Percentiles rank a stretch among this genome's conserved stretches.
Conservation (phyloP, 345 rosid genomes). For the Syzygium jambos region DNA sequence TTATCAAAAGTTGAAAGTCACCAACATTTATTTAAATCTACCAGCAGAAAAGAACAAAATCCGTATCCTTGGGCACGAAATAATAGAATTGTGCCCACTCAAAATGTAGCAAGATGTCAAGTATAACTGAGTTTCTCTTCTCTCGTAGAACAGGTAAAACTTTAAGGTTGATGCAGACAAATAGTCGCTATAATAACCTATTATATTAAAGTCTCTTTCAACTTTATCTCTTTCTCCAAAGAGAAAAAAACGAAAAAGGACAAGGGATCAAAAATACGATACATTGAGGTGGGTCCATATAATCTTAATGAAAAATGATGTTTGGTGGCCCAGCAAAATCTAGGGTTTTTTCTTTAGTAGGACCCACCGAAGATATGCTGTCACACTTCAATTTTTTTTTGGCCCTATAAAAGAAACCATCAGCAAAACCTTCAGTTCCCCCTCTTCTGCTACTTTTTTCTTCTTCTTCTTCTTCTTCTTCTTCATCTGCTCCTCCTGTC, state of each 20-base stretch:
- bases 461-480: neutral
- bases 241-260: neutral
- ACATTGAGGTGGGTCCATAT: slow-evolving; percentile 10
- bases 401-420: slow-evolving; percentile 29
- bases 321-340: slow-evolving; percentile 41
- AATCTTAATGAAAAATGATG: slow-evolving; percentile 30
- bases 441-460: slow-evolving; percentile 11
- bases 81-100: neutral
- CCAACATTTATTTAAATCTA: neutral
- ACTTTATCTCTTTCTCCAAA: neutral
- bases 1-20: neutral
- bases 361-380: slow-evolving; percentile 36
- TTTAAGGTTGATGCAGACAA: neutral
- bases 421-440: neutral
- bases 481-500: neutral
- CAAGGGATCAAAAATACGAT: slow-evolving; percentile 3
- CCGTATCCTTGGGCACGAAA: neutral
- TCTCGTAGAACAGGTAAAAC: neutral
- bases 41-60: neutral
- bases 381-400: neutral
- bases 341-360: slow-evolving; percentile 22
- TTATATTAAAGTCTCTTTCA: neutral
- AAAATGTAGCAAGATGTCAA: neutral
- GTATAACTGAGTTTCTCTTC: neutral
- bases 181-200: neutral